These are phyloP conservation scores for Taiozyma onychis DNA, from an alignment of 1,139 yeast species.

Conservation along the genomic window DNA sequence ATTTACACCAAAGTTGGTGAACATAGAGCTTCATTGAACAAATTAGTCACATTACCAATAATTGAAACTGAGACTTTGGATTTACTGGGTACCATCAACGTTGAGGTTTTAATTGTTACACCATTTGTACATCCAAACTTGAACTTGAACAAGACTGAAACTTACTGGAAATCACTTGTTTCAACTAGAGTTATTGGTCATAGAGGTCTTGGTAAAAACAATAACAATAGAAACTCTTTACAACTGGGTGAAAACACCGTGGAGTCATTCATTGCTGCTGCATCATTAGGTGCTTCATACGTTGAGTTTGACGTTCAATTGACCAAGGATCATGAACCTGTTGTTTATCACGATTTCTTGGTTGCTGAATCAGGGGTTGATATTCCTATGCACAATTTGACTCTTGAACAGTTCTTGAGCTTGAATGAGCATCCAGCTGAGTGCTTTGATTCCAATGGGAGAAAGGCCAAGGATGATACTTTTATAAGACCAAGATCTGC, in stretches of 20 bases:
- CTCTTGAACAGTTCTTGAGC: constrained; percentile 82
- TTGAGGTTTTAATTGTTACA: constrained; percentile 67
- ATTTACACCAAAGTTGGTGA: constrained; percentile 68
- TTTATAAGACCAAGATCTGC: constrained; percentile 23
- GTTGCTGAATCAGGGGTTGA: constrained; percentile 97
- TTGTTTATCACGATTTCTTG: constrained; percentile 88
- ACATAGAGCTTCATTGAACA: constrained; percentile 62
- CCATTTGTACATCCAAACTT: constrained; percentile 72
- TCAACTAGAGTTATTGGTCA: constrained; percentile 94
- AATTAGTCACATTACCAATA: constrained; percentile 69
- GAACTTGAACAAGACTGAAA: constrained; percentile 65
- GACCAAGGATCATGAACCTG: constrained; percentile 91
- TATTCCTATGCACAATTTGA: constrained; percentile 90
- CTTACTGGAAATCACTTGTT: constrained; percentile 89
- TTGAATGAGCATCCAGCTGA: constrained; percentile 34
- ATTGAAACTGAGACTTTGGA: constrained; percentile 68
- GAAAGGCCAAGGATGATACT: constrained; percentile 10
- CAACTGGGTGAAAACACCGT: constrained; percentile 96
- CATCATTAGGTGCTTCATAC: constrained; percentile 85
- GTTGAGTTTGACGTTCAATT: constrained; percentile 97
- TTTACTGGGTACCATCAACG: constrained; percentile 69
- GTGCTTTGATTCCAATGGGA: constrained; percentile 5
- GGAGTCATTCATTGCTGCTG: constrained; percentile 94
- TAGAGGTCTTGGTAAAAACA: constrained; percentile 90
- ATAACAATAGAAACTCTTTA: constrained; percentile 61